Percentiles rank a stretch among this genome's conserved stretches.
These are phyloP conservation scores for Aspergillus ibericus DNA, from an alignment of 2,329 filamentous ascomycete genomes.

Conservation along the genomic window DNA sequence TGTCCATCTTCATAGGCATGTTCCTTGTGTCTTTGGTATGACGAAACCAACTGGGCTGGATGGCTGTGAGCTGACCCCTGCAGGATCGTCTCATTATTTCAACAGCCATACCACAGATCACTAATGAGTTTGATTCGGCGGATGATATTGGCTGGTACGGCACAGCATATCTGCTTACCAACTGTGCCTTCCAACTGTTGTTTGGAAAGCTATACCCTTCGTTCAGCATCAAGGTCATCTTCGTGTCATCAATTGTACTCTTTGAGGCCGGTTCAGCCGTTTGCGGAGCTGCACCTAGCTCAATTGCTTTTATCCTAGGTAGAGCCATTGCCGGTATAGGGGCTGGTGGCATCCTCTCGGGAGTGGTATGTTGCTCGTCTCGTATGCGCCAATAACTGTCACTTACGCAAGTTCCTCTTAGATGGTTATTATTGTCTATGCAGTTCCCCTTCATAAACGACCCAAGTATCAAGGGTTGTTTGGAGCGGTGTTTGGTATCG, in stretches of 20 bases:
- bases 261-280: conserved; percentile 43
- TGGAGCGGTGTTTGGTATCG: conserved; percentile 59
- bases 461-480: conserved; percentile 48
- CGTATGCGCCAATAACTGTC: conserved; percentile 24
- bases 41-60: no score
- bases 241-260: conserved; percentile 33
- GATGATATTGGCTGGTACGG: conserved; percentile 10
- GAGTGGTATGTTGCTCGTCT: conserved; percentile 20
- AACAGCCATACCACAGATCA: conserved; percentile 39
- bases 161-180: conserved; percentile 9
- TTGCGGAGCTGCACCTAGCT: conserved; percentile 37
- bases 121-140: background rate
- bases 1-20: background rate
- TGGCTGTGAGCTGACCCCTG: background rate
- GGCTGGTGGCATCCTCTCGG: conserved; percentile 36
- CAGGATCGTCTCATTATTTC: conserved; percentile 45
- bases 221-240: conserved; percentile 38
- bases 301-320: conserved; percentile 36
- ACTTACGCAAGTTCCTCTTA: background rate
- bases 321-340: conserved; percentile 40
- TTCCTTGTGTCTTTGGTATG: background rate
- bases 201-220: conserved; percentile 40
- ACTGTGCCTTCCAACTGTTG: conserved; percentile 37
- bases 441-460: conserved; percentile 55
- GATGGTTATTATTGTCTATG: conserved; percentile 5